phyloP scores from a whole-genome alignment of 108 stramenopile species.

The Cyclostephanos invisitatus region DNA sequence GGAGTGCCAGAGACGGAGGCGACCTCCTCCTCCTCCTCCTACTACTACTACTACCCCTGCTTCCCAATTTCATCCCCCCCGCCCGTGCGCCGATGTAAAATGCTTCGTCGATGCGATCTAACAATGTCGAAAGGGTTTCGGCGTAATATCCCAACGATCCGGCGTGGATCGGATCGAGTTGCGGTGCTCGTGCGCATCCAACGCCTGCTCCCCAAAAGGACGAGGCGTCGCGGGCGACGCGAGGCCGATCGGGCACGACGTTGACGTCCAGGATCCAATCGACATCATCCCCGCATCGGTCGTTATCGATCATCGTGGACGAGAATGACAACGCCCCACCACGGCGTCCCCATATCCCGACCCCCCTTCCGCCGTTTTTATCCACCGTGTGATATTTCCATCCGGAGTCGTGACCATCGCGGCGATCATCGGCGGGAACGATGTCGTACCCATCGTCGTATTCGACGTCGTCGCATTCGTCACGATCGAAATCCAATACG shows the following conservation, averaged over 20 bases:
- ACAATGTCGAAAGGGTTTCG: slow-evolving; percentile 21
- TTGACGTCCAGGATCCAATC: background rate
- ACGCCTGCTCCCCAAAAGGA: background rate
- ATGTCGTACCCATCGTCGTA: background rate
- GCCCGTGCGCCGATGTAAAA: background rate
- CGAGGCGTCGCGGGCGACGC: background rate
- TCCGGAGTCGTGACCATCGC: background rate
- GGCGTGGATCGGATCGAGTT: background rate
- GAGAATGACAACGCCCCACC: too few species aligned
- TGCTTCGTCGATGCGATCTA: slow-evolving; percentile 35
- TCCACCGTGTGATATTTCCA: background rate
- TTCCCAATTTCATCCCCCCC: background rate
- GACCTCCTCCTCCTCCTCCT: slow-evolving; percentile 5
- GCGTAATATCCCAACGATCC: background rate
- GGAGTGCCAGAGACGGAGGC: slow-evolving; percentile 28
- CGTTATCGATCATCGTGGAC: background rate
- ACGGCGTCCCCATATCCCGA: too few species aligned
- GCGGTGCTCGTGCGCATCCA: background rate
- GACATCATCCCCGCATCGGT: too few species aligned
- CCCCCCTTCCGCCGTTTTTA: background rate
- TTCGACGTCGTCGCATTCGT: background rate
- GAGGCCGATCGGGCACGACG: background rate
- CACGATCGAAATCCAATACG: background rate
- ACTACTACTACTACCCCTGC: background rate
- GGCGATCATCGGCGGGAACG: background rate